Evolutionary conservation across 805 yeast genomes (phyloP).

Genomic region (Metschnikowia kunwiensis): DNA sequence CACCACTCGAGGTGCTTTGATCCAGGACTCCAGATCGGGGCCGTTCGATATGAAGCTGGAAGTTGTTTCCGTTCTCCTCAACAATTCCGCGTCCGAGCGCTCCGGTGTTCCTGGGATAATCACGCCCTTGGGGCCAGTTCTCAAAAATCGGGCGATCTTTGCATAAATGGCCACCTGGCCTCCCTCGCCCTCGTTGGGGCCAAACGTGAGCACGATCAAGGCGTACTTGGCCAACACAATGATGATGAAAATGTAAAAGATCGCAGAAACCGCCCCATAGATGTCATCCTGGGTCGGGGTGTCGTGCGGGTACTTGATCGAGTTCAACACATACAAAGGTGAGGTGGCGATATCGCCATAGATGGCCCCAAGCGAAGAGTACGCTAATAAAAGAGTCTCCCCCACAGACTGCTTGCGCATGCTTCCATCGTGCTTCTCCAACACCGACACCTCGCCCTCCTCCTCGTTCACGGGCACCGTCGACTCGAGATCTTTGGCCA

Average conservation of each 20-base stretch:
- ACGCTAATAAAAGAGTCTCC: slow-evolving; percentile 28
- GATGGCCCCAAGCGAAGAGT: slow-evolving; percentile 56
- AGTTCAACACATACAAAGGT: slow-evolving; percentile 50
- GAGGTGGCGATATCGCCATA: slow-evolving; percentile 65
- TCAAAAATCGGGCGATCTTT: slow-evolving; percentile 48
- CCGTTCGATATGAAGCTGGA: slow-evolving; percentile 22
- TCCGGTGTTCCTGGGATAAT: slow-evolving; percentile 39
- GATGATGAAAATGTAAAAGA: slow-evolving; percentile 54
- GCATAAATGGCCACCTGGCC: slow-evolving; percentile 65
- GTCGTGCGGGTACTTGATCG: slow-evolving; percentile 25
- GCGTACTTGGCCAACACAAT: slow-evolving; percentile 53
- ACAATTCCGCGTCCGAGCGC: slow-evolving; percentile 26
- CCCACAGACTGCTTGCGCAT: background rate
- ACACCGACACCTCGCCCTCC: slow-evolving; percentile 5
- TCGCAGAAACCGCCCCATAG: slow-evolving; percentile 50
- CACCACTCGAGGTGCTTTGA: slow-evolving; percentile 25
- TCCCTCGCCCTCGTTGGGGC: slow-evolving; percentile 60
- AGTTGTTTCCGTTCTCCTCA: slow-evolving; percentile 39
- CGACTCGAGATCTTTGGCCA: slow-evolving; percentile 2
- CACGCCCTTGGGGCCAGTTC: slow-evolving; percentile 46
- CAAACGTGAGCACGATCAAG: slow-evolving; percentile 45
- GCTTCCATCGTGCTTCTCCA: slow-evolving; percentile 1
- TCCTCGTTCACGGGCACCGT: slow-evolving; percentile 1
- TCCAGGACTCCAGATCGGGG: slow-evolving; percentile 17
- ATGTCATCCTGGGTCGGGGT: slow-evolving; percentile 39